Conservation (phyloP, 306 rosid species). For the Prunus davidiana region DNA sequence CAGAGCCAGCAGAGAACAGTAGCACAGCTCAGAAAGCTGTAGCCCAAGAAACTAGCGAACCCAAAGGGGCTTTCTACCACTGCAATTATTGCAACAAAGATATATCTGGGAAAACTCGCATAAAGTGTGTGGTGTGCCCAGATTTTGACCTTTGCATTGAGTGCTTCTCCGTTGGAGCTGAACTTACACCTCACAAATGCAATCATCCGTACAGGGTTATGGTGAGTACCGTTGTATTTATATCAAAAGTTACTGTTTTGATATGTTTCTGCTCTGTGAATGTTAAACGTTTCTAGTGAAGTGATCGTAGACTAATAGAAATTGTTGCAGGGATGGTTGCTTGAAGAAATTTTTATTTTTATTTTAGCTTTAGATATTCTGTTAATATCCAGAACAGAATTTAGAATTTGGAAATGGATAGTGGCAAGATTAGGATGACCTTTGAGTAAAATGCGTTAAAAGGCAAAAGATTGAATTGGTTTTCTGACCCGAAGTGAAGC, state of each 20-base stretch:
- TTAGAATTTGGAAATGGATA: background rate
- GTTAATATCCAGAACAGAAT: background rate
- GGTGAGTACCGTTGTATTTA: conserved; percentile 24
- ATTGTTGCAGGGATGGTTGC: background rate
- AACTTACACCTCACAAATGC: conserved; percentile 44
- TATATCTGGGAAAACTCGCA: conserved; percentile 43
- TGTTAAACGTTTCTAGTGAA: too few relatives aligned
- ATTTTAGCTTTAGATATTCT: background rate
- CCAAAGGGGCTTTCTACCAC: conserved; percentile 46
- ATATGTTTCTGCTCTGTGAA: background rate
- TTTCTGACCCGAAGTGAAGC: background rate
- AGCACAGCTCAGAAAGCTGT: conserved; percentile 11
- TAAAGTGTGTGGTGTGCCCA: conserved; percentile 46
- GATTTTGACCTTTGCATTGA: conserved; percentile 56
- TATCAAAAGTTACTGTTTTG: background rate
- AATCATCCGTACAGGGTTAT: conserved; percentile 54
- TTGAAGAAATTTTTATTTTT: background rate
- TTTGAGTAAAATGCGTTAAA: background rate
- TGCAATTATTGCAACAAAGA: conserved; percentile 60
- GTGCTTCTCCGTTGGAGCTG: conserved; percentile 52
- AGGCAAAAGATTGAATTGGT: background rate
- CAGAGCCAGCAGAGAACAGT: conserved; percentile 31
- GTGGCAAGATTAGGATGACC: background rate
- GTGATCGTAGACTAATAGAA: background rate
- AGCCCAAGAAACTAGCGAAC: conserved; percentile 31